A percentile compares a stretch with the other conserved stretches of the same genome.
Evolutionary conservation across 192 early-diverging fungal genomes (phyloP).

Genomic region (Coemansia sp.): DNA sequence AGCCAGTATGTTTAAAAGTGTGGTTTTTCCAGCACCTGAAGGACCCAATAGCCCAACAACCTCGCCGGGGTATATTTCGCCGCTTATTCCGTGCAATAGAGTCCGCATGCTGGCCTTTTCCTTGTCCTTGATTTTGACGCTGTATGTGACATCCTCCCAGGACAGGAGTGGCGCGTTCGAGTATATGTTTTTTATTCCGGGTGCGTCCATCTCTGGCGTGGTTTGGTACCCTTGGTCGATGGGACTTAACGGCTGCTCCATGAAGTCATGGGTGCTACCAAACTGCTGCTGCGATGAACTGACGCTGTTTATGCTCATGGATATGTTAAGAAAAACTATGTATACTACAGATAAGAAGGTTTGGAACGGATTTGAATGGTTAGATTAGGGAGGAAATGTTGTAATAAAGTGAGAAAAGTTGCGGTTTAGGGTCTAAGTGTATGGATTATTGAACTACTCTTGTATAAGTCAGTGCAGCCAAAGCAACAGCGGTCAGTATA

Average conservation of each 20-base stretch:
- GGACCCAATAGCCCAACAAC: constrained; percentile 92
- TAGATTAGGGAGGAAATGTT: not conserved
- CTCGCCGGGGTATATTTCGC: constrained; percentile 76
- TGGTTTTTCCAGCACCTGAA: constrained; percentile 92
- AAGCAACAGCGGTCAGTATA: too few relatives aligned
- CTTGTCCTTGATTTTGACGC: constrained; percentile 45
- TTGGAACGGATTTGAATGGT: not conserved
- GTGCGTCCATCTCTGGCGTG: not conserved
- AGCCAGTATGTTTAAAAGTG: constrained; percentile 85
- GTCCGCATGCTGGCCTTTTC: constrained; percentile 37
- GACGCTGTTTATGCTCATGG: constrained; percentile 9
- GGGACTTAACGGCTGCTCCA: constrained; percentile 45
- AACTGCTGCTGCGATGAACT: constrained; percentile 31
- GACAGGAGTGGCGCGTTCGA: constrained; percentile 23
- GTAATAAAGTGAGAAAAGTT: too few relatives aligned
- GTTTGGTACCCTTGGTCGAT: constrained; percentile 1
- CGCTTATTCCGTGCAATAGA: constrained; percentile 67
- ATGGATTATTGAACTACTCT: constrained; percentile 1
- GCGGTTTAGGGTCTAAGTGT: not conserved
- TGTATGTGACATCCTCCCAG: constrained; percentile 43
- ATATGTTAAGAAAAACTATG: not conserved
- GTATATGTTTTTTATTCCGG: too few relatives aligned
- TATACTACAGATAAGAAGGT: too few relatives aligned
- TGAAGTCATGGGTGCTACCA: constrained; percentile 47
- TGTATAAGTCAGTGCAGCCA: constrained; percentile 1